Conservation (phyloP, 495 filamentous ascomycete genomes). For the Aspergillus asperescens region DNA sequence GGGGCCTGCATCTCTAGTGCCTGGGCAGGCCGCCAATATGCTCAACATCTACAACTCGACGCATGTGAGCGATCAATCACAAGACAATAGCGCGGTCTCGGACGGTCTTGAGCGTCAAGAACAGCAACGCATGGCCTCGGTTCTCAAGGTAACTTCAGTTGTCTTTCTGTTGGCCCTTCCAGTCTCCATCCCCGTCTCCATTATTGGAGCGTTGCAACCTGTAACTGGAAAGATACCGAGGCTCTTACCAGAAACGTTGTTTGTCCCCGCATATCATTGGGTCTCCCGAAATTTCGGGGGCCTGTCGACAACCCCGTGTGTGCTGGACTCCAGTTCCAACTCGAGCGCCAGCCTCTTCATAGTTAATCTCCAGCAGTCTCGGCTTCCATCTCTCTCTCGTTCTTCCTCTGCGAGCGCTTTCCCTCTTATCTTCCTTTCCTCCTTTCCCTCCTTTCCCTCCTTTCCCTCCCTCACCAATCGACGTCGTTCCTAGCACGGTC, state of each 20-base stretch:
- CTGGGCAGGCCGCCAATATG: background rate
- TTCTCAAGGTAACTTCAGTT: too few relatives aligned
- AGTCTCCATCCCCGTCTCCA: background rate
- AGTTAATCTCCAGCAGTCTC: background rate
- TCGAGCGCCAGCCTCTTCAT: background rate
- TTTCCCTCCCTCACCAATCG: background rate
- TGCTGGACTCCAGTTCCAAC: background rate
- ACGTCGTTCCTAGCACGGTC: background rate
- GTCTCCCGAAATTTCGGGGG: slow-evolving; percentile 1
- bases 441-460: background rate
- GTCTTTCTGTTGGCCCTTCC: too few relatives aligned
- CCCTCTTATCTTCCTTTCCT: background rate
- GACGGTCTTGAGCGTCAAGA: background rate
- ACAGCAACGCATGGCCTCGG: too few relatives aligned
- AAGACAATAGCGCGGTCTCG: background rate
- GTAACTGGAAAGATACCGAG: slow-evolving; percentile 24
- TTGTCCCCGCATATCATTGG: background rate
- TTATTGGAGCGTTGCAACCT: background rate
- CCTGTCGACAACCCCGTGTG: slow-evolving; percentile 13
- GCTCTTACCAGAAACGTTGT: slow-evolving; percentile 14
- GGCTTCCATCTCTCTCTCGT: background rate
- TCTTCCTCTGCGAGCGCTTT: slow-evolving; percentile 1
- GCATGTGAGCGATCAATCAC: background rate
- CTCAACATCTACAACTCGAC: background rate
- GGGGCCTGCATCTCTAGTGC: background rate